A percentile compares a stretch with the other conserved stretches of the same genome.
Evolutionary conservation across 352 stramenopile genomes (phyloP).

Genomic region (Thalassiosira gravida): DNA sequence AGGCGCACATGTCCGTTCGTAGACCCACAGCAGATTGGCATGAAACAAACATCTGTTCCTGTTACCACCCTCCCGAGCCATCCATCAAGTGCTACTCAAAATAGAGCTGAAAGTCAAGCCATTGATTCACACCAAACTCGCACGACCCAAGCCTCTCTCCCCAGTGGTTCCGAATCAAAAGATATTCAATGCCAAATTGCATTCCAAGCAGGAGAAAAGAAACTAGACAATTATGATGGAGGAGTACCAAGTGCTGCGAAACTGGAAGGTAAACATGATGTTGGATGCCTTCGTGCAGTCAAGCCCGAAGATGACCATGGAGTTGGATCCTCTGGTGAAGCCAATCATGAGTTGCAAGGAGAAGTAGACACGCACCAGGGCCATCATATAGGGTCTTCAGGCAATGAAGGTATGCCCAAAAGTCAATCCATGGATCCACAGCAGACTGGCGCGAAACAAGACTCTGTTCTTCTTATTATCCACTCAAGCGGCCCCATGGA

Average conservation of each 20-base stretch:
- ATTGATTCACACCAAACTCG: not conserved
- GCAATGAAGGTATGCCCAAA: not conserved
- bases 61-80: not conserved
- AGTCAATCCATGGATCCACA: not conserved
- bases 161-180: not conserved
- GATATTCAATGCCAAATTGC: conserved; percentile 13
- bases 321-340: conserved; percentile 1
- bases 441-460: not conserved
- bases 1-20: too few relatives aligned
- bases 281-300: not conserved
- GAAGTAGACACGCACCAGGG: not conserved
- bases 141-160: not conserved
- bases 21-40: not conserved
- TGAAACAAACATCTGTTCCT: not conserved
- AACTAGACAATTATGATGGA: conserved; percentile 31
- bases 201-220: conserved; percentile 27
- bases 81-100: not conserved
- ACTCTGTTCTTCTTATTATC: not conserved
- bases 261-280: too few relatives aligned
- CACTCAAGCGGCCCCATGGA: not conserved
- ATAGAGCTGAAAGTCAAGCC: not conserved
- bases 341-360: not conserved
- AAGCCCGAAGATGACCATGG: not conserved
- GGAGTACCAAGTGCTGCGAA: not conserved
- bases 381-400: not conserved